phyloP scores from a whole-genome alignment of 441 rosid genomes.

The Pelargonium cotyledonis region DNA sequence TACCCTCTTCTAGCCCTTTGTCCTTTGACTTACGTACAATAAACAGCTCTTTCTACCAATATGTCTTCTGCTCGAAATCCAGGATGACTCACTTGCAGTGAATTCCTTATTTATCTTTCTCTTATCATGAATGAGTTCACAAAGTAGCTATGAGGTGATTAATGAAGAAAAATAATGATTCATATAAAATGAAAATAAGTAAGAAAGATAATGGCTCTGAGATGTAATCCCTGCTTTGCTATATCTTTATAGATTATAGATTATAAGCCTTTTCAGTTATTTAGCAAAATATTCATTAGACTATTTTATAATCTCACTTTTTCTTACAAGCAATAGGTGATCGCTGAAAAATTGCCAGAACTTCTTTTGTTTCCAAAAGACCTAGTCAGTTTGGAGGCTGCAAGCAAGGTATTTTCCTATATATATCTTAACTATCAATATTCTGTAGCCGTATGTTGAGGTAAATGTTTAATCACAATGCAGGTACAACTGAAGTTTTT shows the following conservation, averaged over 20 bases:
- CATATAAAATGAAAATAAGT: too few species aligned
- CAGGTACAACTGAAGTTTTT: slow-evolving; percentile 87
- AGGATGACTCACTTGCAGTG: too few species aligned
- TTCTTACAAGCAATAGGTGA: slow-evolving; percentile 45
- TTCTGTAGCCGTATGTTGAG: slow-evolving; percentile 11
- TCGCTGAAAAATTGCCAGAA: slow-evolving; percentile 79
- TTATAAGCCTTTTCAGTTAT: too few species aligned
- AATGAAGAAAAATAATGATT: too few species aligned
- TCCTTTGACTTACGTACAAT: too few species aligned
- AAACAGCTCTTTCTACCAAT: not conserved
- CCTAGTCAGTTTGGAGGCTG: slow-evolving; percentile 57
- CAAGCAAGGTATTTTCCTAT: slow-evolving; percentile 55
- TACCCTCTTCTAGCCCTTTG: too few species aligned
- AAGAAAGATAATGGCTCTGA: not conserved
- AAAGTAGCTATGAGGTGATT: too few species aligned
- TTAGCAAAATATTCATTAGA: too few species aligned
- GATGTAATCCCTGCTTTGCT: not conserved
- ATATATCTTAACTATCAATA: not conserved
- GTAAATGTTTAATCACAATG: slow-evolving; percentile 15
- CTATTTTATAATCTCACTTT: not conserved
- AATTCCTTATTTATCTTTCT: too few species aligned
- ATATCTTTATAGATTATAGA: not conserved
- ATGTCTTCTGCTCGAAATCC: not conserved
- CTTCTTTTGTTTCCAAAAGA: slow-evolving; percentile 72
- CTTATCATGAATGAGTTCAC: too few species aligned